Evolutionary conservation across 495 filamentous ascomycete genomes (phyloP).

Genomic region (Penicillium pulvis): DNA sequence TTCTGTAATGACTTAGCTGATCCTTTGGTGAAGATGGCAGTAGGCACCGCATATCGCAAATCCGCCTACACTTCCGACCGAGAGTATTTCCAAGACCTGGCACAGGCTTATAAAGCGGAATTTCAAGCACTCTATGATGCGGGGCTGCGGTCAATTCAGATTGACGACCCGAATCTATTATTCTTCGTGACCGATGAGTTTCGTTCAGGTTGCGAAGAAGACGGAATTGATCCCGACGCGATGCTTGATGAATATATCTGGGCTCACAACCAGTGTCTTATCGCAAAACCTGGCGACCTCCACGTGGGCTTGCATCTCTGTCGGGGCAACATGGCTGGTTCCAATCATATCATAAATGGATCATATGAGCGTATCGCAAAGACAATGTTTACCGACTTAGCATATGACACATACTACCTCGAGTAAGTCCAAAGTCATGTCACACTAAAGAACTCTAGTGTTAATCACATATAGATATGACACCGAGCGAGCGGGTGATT

Average conservation of each 20-base stretch:
- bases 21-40: slow-evolving; percentile 10
- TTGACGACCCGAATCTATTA: slow-evolving; percentile 23
- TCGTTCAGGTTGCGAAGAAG: slow-evolving; percentile 9
- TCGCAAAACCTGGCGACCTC: slow-evolving; percentile 56
- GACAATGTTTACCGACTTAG: slow-evolving; percentile 21
- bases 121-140: slow-evolving; percentile 18
- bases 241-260: slow-evolving; percentile 59
- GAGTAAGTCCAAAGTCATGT: slow-evolving; percentile 7
- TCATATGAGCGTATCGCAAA: slow-evolving; percentile 60
- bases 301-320: slow-evolving; percentile 65
- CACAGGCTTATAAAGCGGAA: slow-evolving; percentile 11
- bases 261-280: slow-evolving; percentile 62
- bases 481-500: slow-evolving; percentile 21
- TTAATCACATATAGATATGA: slow-evolving; percentile 13
- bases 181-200: slow-evolving; percentile 25
- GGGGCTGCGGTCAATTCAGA: slow-evolving; percentile 23
- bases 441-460: too few species aligned
- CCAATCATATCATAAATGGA: slow-evolving; percentile 56
- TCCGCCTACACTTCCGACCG: slow-evolving; percentile 14
- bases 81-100: slow-evolving; percentile 20
- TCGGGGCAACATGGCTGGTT: slow-evolving; percentile 54
- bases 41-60: slow-evolving; percentile 10
- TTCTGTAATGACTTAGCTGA: background rate
- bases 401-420: slow-evolving; percentile 27
- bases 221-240: slow-evolving; percentile 37